These are phyloP conservation scores for Phytophthora pini DNA, from an alignment of 352 stramenopile species.

Conservation along the genomic window DNA sequence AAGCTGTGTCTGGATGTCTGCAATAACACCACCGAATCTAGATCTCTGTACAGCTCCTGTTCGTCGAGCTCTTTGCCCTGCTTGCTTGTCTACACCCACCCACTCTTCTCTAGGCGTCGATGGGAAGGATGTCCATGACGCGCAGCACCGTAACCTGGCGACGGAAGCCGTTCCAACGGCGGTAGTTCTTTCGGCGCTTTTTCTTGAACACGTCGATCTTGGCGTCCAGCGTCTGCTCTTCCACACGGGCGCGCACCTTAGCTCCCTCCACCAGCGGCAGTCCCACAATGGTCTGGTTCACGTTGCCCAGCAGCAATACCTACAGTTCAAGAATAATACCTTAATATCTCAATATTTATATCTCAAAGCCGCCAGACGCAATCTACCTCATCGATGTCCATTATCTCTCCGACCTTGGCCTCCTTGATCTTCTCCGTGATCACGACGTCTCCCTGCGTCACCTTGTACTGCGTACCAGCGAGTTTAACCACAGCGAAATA, in stretches of 20 bases:
- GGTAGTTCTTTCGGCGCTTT: slow-evolving; percentile 92
- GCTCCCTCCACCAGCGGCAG: slow-evolving; percentile 73
- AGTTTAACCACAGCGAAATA: slow-evolving; percentile 90
- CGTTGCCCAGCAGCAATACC: slow-evolving; percentile 82
- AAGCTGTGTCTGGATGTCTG: background rate
- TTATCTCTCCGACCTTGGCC: slow-evolving; percentile 85
- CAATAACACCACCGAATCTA: background rate
- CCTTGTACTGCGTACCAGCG: slow-evolving; percentile 87
- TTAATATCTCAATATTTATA: background rate
- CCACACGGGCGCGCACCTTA: slow-evolving; percentile 78
- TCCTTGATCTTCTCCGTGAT: slow-evolving; percentile 87
- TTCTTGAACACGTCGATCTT: slow-evolving; percentile 93
- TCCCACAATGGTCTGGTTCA: slow-evolving; percentile 87
- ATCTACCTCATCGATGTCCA: slow-evolving; percentile 76
- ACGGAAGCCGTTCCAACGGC: slow-evolving; percentile 89
- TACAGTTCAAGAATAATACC: slow-evolving; percentile 15
- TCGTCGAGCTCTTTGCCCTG: slow-evolving; percentile 2
- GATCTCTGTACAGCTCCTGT: slow-evolving; percentile 6
- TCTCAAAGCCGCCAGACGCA: slow-evolving; percentile 12
- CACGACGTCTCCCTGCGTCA: slow-evolving; percentile 85
- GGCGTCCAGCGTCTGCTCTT: slow-evolving; percentile 88
- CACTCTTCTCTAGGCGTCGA: slow-evolving; percentile 40
- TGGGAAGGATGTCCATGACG: slow-evolving; percentile 79
- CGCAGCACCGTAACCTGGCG: slow-evolving; percentile 86
- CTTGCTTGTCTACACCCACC: slow-evolving; percentile 4